Conservation (phyloP, 176 grass and related monocot species). For the Elymus sibiricus region DNA sequence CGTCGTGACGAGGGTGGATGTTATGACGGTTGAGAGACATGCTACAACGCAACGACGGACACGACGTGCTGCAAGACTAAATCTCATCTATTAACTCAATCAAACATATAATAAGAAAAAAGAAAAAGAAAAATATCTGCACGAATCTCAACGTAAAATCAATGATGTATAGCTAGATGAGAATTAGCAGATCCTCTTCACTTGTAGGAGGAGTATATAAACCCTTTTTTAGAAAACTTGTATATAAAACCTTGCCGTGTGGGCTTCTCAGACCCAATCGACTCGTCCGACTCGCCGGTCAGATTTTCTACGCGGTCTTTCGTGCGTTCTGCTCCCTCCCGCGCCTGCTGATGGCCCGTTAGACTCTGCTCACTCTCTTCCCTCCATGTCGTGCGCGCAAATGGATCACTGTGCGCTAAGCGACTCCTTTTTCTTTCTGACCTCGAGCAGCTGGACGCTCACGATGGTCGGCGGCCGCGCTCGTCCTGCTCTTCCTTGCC, state of each 20-base stretch:
- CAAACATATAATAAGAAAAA: no score
- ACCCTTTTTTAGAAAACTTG: not conserved
- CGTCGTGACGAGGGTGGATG: no score
- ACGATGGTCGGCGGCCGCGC: not conserved
- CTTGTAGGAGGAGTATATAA: no score
- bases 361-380: not conserved
- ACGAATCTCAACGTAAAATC: no score
- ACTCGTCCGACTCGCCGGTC: not conserved
- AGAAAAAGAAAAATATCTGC: no score
- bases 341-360: conserved; percentile 4
- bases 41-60: no score
- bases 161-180: no score
- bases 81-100: no score
- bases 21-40: no score
- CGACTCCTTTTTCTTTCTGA: not conserved
- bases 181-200: no score
- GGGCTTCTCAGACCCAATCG: not conserved
- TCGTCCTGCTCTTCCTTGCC: not conserved
- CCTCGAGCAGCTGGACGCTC: conserved; percentile 19
- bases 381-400: not conserved
- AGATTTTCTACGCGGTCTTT: not conserved
- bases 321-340: not conserved
- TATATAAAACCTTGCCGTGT: not conserved
- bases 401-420: not conserved
- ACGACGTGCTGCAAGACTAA: no score